A percentile compares a stretch with the other conserved stretches of the same genome.
Conservation (phyloP, 352 stramenopile genomes). For the Phytopythium montanum region DNA sequence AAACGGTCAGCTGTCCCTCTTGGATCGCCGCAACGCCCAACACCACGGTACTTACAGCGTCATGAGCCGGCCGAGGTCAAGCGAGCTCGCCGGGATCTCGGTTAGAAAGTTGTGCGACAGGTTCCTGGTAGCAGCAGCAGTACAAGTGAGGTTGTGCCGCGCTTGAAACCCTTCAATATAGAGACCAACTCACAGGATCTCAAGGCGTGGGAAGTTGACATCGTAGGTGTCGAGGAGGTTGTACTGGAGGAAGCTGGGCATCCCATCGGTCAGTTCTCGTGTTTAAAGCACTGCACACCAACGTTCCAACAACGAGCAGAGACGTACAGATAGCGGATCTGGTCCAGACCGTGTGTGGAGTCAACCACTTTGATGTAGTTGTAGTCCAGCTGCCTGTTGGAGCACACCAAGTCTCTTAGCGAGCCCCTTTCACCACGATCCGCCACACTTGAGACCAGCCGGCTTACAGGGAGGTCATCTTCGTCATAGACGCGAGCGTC, state of each 20-base stretch:
- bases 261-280: no score
- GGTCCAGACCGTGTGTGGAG: slow-evolving; percentile 10
- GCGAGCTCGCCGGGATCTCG: neutral
- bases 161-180: no score
- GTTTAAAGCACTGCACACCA: no score
- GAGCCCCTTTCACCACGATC: no score
- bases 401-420: slow-evolving; percentile 3
- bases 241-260: neutral
- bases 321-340: slow-evolving; percentile 16
- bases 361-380: slow-evolving; percentile 19
- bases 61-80: neutral
- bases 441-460: no score
- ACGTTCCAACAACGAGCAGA: no score
- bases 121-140: neutral
- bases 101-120: neutral
- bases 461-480: slow-evolving; percentile 9
- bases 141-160: neutral
- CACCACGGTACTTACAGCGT: neutral
- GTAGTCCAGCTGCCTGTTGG: slow-evolving; percentile 7
- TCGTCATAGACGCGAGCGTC: slow-evolving; percentile 7
- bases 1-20: neutral
- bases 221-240: slow-evolving; percentile 2
- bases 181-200: neutral
- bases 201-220: neutral
- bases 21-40: no score